Conservation (phyloP, 2,329 filamentous ascomycete species). For the Paecilomyces formosus region DNA sequence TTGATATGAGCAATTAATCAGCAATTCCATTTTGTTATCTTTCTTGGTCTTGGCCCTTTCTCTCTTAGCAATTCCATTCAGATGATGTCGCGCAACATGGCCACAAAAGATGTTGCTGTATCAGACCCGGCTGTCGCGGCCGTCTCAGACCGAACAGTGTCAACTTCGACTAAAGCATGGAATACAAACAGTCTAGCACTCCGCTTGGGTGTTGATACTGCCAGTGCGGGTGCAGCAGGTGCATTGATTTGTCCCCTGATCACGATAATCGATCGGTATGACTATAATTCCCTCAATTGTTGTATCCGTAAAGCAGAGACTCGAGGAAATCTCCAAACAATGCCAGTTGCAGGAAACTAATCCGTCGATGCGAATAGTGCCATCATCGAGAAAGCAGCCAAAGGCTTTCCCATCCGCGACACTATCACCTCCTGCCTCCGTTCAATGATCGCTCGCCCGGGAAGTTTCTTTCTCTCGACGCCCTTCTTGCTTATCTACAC, state of each 20-base stretch:
- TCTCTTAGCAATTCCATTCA: not conserved
- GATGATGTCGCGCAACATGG: conserved; percentile 23
- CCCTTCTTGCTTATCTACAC: conserved; percentile 44
- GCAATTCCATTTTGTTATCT: not conserved
- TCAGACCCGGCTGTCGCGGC: conserved; percentile 12
- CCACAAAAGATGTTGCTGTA: conserved; percentile 15
- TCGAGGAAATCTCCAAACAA: conserved; percentile 1
- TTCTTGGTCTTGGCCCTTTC: not conserved
- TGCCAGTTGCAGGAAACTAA: not conserved
- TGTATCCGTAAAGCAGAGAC: not conserved
- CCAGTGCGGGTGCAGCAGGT: conserved; percentile 64
- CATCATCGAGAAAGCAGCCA: conserved; percentile 44
- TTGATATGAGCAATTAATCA: not conserved
- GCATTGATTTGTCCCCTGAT: conserved; percentile 75
- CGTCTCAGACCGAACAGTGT: conserved; percentile 12
- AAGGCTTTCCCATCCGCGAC: conserved; percentile 33
- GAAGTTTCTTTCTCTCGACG: conserved; percentile 38
- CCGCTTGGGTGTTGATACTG: conserved; percentile 60
- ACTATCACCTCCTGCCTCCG: conserved; percentile 34
- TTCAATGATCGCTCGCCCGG: conserved; percentile 33
- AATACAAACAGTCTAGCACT: conserved; percentile 67
- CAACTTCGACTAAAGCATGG: conserved; percentile 41
- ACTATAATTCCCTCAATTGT: conserved; percentile 1
- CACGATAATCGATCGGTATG: conserved; percentile 77
- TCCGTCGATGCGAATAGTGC: conserved; percentile 22